Percentiles rank a stretch among this genome's conserved stretches.
Evolutionary conservation across 345 rosid genomes (phyloP).

Genomic region (Atalantia buxifolia): DNA sequence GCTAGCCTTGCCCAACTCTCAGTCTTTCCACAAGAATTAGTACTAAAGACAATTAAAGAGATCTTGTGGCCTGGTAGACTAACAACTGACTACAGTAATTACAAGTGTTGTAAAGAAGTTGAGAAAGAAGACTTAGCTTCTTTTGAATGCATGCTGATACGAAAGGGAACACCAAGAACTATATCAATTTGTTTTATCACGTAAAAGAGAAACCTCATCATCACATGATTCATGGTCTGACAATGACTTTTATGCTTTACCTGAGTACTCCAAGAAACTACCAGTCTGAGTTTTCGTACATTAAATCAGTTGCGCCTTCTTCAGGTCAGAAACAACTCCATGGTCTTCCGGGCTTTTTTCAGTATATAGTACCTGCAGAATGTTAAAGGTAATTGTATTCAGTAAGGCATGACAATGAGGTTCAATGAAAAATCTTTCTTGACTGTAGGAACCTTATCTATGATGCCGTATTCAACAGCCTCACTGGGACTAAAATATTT

Average conservation of each 20-base stretch:
- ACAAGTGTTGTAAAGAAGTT: neutral
- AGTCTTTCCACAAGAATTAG: neutral
- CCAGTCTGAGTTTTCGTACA: neutral
- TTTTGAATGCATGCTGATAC: neutral
- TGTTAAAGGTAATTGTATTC: slow-evolving; percentile 5
- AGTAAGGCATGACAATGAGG: neutral
- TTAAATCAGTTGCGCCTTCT: slow-evolving; percentile 52
- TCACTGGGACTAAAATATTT: slow-evolving; percentile 77
- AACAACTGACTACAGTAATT: neutral
- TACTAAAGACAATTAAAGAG: neutral
- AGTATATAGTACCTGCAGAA: slow-evolving; percentile 69
- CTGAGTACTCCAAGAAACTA: slow-evolving; percentile 10
- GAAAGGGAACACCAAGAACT: neutral
- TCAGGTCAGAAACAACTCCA: slow-evolving; percentile 64
- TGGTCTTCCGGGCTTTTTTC: slow-evolving; percentile 61
- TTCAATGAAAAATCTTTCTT: neutral
- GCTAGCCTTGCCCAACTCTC: neutral
- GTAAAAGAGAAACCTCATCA: neutral
- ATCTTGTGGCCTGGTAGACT: neutral
- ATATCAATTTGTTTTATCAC: neutral
- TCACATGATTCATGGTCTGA: neutral
- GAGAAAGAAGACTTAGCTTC: neutral
- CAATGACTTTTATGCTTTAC: slow-evolving; percentile 15
- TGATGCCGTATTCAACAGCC: slow-evolving; percentile 88
- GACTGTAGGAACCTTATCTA: slow-evolving; percentile 62